A percentile compares a stretch with the other conserved stretches of the same genome.
Conservation (phyloP, 345 rosid genomes). For the Bruguiera parviflora region DNA sequence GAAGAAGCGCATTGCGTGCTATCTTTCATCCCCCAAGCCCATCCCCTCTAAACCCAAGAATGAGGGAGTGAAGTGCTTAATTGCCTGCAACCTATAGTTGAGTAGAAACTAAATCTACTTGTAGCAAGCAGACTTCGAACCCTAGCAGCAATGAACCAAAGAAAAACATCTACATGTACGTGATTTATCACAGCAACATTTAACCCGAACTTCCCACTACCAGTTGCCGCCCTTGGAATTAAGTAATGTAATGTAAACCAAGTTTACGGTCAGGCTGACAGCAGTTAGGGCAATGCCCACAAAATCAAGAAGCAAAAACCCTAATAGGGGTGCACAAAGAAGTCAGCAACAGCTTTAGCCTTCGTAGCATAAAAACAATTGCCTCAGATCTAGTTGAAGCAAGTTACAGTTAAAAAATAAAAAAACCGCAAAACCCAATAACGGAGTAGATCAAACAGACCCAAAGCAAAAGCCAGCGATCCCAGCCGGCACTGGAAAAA, state of each 20-base stretch:
- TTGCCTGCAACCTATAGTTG: neutral
- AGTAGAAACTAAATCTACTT: neutral
- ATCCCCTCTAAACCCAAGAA: neutral
- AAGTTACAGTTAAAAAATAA: neutral
- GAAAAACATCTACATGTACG: too few species aligned
- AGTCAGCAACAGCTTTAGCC: slow-evolving; percentile 6
- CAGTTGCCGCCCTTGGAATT: neutral
- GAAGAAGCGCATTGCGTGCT: too few species aligned
- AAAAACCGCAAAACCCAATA: neutral
- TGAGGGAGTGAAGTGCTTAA: neutral
- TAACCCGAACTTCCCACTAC: slow-evolving; percentile 1
- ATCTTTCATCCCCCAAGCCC: too few species aligned
- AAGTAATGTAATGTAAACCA: neutral
- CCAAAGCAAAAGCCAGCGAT: neutral
- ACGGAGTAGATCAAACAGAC: slow-evolving; percentile 9
- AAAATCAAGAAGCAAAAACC: neutral
- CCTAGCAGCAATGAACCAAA: too few species aligned
- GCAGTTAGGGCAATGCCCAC: slow-evolving; percentile 3
- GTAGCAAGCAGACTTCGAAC: too few species aligned
- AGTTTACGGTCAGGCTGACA: slow-evolving; percentile 10
- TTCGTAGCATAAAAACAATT: slow-evolving; percentile 4
- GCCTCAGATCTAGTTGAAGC: slow-evolving; percentile 35
- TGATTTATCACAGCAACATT: neutral
- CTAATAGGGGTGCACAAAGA: neutral
- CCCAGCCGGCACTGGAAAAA: neutral